Conservation (phyloP, 129 eudicot genomes). For the Flaveria sonorensis region DNA sequence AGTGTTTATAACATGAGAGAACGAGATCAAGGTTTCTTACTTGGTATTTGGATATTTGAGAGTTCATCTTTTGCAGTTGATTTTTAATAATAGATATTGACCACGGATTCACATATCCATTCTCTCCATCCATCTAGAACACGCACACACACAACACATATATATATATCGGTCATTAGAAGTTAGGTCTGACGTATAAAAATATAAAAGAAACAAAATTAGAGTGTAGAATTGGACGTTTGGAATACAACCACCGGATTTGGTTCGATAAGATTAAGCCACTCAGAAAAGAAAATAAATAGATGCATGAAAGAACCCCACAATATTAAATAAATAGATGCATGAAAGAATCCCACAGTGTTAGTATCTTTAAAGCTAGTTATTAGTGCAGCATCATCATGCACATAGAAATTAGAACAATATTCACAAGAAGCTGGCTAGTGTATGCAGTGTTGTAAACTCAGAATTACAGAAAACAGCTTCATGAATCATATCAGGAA, state of each 20-base stretch:
- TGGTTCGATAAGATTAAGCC: neutral
- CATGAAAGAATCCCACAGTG: neutral
- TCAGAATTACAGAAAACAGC: conserved; percentile 9
- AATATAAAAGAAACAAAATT: neutral
- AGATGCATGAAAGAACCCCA: neutral
- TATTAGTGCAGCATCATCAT: neutral
- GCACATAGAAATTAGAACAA: neutral
- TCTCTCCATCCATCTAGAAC: conserved; percentile 41
- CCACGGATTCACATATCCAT: conserved; percentile 71
- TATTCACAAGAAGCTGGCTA: neutral
- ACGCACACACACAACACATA: neutral
- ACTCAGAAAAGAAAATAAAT: neutral
- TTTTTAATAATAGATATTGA: conserved; percentile 49
- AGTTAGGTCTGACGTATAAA: neutral
- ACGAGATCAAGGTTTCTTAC: conserved; percentile 44
- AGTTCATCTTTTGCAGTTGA: conserved; percentile 60
- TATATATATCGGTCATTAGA: neutral
- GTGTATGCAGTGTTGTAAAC: neutral
- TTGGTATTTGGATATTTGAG: conserved; percentile 56
- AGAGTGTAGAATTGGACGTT: neutral
- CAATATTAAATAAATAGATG: neutral
- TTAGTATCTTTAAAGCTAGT: neutral
- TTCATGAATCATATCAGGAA: conserved; percentile 6
- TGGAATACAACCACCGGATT: conserved; percentile 11
- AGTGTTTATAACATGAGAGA: neutral